Conservation (phyloP, 202 grass and related monocot species). For the Carex arenaria region DNA sequence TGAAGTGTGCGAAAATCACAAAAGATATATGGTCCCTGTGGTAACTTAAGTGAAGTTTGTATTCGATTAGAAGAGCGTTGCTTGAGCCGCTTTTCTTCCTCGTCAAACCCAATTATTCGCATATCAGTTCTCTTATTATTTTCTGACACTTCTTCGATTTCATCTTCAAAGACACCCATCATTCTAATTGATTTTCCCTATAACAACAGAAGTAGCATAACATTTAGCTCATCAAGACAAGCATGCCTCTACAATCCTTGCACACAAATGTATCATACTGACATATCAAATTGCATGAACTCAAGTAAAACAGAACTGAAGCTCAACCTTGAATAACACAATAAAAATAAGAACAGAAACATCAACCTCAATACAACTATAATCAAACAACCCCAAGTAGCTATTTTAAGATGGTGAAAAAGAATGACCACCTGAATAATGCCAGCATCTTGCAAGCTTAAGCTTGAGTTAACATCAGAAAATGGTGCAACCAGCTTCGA, state of each 20-base stretch:
- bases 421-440: conserved; percentile 45
- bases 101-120: conserved; percentile 90
- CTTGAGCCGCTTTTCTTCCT: conserved; percentile 73
- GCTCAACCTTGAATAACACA: background rate
- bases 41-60: conserved; percentile 69
- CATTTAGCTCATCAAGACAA: background rate
- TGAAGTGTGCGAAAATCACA: conserved; percentile 77
- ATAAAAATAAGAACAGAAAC: background rate
- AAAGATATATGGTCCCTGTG: conserved; percentile 74
- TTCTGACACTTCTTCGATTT: conserved; percentile 89
- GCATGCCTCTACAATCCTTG: background rate
- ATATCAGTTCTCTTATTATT: conserved; percentile 48
- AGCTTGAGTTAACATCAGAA: conserved; percentile 41
- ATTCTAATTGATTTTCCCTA: conserved; percentile 78
- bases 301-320: background rate
- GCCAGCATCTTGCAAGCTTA: conserved; percentile 61
- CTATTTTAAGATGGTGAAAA: background rate
- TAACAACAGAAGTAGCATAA: conserved; percentile 2
- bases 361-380: background rate
- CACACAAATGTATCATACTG: background rate
- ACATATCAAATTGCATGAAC: background rate
- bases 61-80: conserved; percentile 36
- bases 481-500: conserved; percentile 74
- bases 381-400: background rate
- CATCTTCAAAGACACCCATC: conserved; percentile 91